Percentiles rank a stretch among this genome's conserved stretches.
Evolutionary conservation across 2,329 filamentous ascomycete genomes (phyloP).

Genomic region (Capronia americana): DNA sequence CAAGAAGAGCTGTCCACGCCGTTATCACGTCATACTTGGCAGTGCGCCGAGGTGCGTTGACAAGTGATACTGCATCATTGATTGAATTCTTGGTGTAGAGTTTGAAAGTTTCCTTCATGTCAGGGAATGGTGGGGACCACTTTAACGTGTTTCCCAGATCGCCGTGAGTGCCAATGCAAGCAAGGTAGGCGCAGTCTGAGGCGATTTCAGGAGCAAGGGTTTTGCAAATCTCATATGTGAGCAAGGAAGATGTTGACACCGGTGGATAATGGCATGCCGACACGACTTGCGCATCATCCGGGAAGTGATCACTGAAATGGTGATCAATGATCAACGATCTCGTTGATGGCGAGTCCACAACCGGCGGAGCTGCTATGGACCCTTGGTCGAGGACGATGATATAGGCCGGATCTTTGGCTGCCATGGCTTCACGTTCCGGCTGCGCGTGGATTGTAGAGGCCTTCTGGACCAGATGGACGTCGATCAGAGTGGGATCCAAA

Average conservation of each 20-base stretch:
- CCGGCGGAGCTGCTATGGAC: slow-evolving; percentile 60
- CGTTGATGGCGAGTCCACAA: slow-evolving; percentile 57
- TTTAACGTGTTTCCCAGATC: slow-evolving; percentile 70
- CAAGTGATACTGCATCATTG: slow-evolving; percentile 67
- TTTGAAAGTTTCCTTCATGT: slow-evolving; percentile 68
- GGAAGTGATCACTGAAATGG: slow-evolving; percentile 68
- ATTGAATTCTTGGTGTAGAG: slow-evolving; percentile 66
- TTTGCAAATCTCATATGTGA: slow-evolving; percentile 69
- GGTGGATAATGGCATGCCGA: slow-evolving; percentile 70
- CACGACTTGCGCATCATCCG: slow-evolving; percentile 60
- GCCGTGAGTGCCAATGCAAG: slow-evolving; percentile 69
- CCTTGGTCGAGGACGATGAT: slow-evolving; percentile 72
- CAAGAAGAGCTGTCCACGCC: slow-evolving; percentile 66
- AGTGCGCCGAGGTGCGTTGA: slow-evolving; percentile 70
- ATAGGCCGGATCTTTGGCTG: slow-evolving; percentile 58
- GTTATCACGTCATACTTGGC: slow-evolving; percentile 64
- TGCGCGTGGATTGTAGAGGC: slow-evolving; percentile 65
- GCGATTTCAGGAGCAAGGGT: slow-evolving; percentile 60
- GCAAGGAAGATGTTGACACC: slow-evolving; percentile 67
- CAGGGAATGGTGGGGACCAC: slow-evolving; percentile 70
- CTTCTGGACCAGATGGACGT: slow-evolving; percentile 66
- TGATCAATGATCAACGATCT: slow-evolving; percentile 69
- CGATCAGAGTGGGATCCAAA: slow-evolving; percentile 59
- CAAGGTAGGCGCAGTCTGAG: slow-evolving; percentile 64
- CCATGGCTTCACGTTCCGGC: slow-evolving; percentile 60